phyloP scores from a whole-genome alignment of 805 yeast genomes.

The Saturnispora hagleri region DNA sequence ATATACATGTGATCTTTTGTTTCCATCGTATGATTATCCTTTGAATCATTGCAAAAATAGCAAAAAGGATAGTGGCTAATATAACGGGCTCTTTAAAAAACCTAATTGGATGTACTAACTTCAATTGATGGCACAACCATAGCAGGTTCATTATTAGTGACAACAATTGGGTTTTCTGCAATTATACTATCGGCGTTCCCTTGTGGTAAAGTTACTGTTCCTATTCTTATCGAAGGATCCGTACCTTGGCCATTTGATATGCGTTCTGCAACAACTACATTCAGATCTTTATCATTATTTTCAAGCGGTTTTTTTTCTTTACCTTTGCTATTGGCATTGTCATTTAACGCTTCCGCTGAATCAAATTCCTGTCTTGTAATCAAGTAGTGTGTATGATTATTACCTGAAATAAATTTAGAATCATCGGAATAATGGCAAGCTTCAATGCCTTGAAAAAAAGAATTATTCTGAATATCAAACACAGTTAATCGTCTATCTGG shows the following conservation, averaged over 20 bases:
- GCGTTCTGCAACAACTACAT: not conserved
- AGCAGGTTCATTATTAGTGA: not conserved
- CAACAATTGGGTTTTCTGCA: not conserved
- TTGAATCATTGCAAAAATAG: not conserved
- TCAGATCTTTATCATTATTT: conserved; percentile 14
- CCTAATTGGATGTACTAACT: not conserved
- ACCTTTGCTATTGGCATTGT: not conserved
- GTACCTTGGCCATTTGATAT: not conserved
- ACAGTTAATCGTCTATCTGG: conserved; percentile 51
- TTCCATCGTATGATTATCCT: not conserved
- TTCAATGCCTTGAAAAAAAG: conserved; percentile 50
- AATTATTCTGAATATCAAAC: conserved; percentile 44
- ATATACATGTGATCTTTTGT: not conserved
- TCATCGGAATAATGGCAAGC: conserved; percentile 35
- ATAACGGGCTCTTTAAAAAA: not conserved
- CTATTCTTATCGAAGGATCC: not conserved
- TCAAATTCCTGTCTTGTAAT: conserved; percentile 56
- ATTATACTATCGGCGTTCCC: not conserved
- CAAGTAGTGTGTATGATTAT: conserved; percentile 55
- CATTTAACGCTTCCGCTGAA: conserved; percentile 23
- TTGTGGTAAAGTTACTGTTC: not conserved
- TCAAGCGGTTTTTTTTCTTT: conserved; percentile 20
- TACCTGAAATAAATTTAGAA: conserved; percentile 20
- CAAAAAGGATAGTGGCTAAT: not conserved
- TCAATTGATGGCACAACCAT: not conserved